A percentile compares a stretch with the other conserved stretches of the same genome.
These are phyloP conservation scores for Trypanosoma scelopori DNA, from an alignment of 208 protist species.

Conservation along the genomic window DNA sequence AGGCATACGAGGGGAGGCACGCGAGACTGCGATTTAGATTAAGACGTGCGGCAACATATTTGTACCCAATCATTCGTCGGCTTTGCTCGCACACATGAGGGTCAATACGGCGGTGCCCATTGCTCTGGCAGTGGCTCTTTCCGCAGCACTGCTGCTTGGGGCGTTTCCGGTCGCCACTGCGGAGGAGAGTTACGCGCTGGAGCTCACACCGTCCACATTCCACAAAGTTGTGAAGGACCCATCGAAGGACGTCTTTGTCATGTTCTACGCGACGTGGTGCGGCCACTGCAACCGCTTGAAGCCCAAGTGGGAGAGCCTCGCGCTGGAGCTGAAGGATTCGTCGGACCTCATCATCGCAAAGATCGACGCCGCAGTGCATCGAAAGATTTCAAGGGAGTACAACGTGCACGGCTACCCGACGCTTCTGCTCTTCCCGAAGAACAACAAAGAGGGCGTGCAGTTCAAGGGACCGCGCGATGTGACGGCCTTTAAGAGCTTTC, in stretches of 20 bases:
- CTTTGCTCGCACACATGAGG: too few species aligned
- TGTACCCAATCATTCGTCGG: too few species aligned
- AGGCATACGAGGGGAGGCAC: too few species aligned
- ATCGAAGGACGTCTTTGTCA: constrained; percentile 93
- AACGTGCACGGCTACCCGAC: constrained; percentile 85
- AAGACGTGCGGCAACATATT: too few species aligned
- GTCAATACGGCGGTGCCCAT: background rate
- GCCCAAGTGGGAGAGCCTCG: constrained; percentile 81
- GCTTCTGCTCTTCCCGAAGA: constrained; percentile 84
- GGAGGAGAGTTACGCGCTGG: constrained; percentile 16
- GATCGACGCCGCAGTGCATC: constrained; percentile 61
- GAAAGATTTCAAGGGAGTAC: constrained; percentile 48
- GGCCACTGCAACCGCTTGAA: constrained; percentile 94
- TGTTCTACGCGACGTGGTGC: constrained; percentile 98
- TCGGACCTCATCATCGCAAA: constrained; percentile 73
- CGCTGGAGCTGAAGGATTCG: constrained; percentile 38
- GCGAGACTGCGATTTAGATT: too few species aligned
- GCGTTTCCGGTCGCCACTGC: too few species aligned
- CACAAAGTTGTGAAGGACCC: constrained; percentile 76
- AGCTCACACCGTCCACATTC: constrained; percentile 79
- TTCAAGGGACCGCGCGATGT: constrained; percentile 68
- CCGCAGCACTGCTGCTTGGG: too few species aligned
- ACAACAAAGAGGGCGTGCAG: constrained; percentile 59
- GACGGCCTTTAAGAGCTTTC: constrained; percentile 43
- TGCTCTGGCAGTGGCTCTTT: background rate